Base-by-base conservation (phyloP, 805 yeast genomes). In the Saccharomyces mikatae region DNA sequence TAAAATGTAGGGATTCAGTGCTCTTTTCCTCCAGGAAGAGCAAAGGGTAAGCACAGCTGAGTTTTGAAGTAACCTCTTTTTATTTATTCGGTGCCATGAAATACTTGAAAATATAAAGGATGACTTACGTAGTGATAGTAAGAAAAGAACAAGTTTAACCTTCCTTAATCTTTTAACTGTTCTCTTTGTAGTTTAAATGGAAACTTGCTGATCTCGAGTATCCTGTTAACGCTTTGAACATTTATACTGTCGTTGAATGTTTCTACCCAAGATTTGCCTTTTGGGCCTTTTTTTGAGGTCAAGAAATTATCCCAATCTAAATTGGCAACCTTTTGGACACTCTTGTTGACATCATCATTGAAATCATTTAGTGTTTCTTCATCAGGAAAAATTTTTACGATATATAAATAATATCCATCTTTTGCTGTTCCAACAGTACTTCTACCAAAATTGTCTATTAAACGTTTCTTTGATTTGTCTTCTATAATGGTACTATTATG, bases 391-490 rank as follows among this genome's bases (percentile, higher is more conserved):
- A 61, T 56, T 14, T 52, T 47, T 4, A 64, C 50, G 28, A 61
- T 59, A 50, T 59, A 68, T 21, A 59, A 51, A 54, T 69, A 70
- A 41, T 57, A 56, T 3, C 73, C 73, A 53, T 69, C 71, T 49
- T 68, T 69, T 5, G 71, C 66, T 3, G 60, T 52, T 0, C 69
- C 69, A 8, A 29, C 36, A 27, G 53, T 49, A 27, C 60, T 52
- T 31, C 61, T 49, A 6, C 63, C 64, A 36, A 8, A 17, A 17
- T 21, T 10, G 22, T 26, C 44, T 17, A 36, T 3, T n/a, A 36
- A 21, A n/a, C 44, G 6, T 36, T 36, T 36, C 44, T 36, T 17
- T 36, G 44, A 6, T 8, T 17, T 36, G 24, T 11, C 22, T 9
- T 36, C 9, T 8, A 36, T 17, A 24, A 11, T 36, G 9, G 21